Base-by-base conservation (phyloP, 306 rosid species). In the Crataegus laevigata region DNA sequence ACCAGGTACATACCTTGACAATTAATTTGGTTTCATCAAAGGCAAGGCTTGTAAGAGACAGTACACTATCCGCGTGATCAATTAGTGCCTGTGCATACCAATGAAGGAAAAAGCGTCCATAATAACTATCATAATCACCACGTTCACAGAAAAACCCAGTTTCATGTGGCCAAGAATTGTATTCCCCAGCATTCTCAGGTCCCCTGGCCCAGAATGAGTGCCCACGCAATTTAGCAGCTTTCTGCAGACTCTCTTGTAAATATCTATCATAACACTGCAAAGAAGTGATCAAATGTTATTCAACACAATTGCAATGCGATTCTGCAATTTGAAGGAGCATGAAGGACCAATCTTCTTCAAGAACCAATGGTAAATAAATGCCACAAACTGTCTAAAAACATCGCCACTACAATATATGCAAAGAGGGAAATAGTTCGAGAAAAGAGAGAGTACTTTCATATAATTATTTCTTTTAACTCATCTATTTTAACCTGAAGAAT, bases 121-220 rank as follows among this genome's bases (percentile, higher is more conserved):
- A 91, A 85, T 90, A 94, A 84, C 92, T 94, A 86, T 87, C 97
- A n/a, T 94, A 94, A 79, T 92, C 99, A 69, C 99, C 99, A 29
- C 92, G 86, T 61, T 92, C 99, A 80, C 99, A 89, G 82, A 94
- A 94, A 89, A 94, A 94, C 64, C 93, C 97, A 75, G 97, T 88
- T 80, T 91, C 98, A 72, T 91, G 94, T 19, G 98, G 97, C 89
- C 84, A 85, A 70, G 98, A 94, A 78, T 91, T 94, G 81, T 94
- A 94, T 69, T 84, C 85, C 65, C 97, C 98, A 47, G 96, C 93
- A 86, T 94, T 94, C 78, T 91, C 96, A 77, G 98, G 98, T 79
- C 93, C 97, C 83, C 91, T 90, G 43, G 88, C 98, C 98, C 98
- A 94, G 70, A 87, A 91, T 69, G 96, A 78, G 79, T 94, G 97